Base-by-base conservation (phyloP, 345 rosid species). In the Gossypium australe region DNA sequence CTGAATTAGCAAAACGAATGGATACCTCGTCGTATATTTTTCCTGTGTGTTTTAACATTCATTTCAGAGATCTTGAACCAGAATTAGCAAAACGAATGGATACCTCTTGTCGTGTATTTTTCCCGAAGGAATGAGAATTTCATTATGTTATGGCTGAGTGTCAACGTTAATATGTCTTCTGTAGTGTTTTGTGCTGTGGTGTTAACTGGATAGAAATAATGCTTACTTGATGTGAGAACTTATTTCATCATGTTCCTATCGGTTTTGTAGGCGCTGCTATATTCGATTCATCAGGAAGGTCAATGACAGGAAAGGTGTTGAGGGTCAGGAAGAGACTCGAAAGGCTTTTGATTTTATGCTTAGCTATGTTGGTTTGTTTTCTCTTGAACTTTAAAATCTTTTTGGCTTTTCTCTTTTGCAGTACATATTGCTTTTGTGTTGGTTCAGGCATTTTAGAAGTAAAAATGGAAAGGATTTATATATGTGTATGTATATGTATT, bases 271-370 rank as follows among this genome's bases (percentile, higher is more conserved):
- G 98, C 91, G 90, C 76, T 94, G 94, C 84, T 92, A 94, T 77
- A 94, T 94, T 80, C 94, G 94, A 22, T 94, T 91, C 90, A 87
- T 94, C 77, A 84, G 92, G 84, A 94, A 89, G 84, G 92, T 87
- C 77, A 91, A 94, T 49, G 98, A 94, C 78, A 92, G 87, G 88
- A 94, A 89, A 77, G 97, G 97, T 53, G 75, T 71, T 10, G 97
- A 92, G 83, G 97, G 98, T 61, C 92, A 92, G 67, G 98, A 92
- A 78, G 98, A 94, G 86, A 94, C 93, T 64, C 87, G 85, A 75
- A 92, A 89, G 84, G 97, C 98, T 72, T 92, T 89, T 80, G 94
- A 91, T 76, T 94, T 92, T 84, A 90, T 86, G 92, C 97, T 94
- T 59, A 85, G 87, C 74, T 90, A 86, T 86, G 87, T 94, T 17